Evolutionary conservation across 2,329 filamentous ascomycete genomes (phyloP).

Genomic region (Aspergillus novofumigatus): DNA sequence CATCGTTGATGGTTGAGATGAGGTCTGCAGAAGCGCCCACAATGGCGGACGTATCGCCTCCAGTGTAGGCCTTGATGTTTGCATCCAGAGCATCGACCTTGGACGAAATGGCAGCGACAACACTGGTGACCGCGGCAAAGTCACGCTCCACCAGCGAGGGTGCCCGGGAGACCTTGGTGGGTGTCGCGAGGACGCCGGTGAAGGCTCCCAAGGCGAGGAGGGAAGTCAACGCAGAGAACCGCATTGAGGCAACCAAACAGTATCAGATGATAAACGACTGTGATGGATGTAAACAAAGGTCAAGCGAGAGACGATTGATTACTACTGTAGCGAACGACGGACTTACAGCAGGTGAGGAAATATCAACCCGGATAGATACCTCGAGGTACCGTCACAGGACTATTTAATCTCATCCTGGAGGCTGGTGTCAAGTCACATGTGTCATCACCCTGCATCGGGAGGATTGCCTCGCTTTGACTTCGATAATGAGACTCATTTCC

Average conservation of each 20-base stretch:
- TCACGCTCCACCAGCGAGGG: constrained; percentile 12
- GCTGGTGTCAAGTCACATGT: neutral
- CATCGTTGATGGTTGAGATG: constrained; percentile 16
- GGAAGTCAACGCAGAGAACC: constrained; percentile 1
- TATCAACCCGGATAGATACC: neutral
- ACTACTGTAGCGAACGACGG: neutral
- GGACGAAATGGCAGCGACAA: constrained; percentile 10
- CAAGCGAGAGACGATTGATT: neutral
- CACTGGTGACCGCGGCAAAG: constrained; percentile 10
- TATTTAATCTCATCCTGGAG: neutral
- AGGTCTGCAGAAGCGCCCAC: constrained; percentile 13
- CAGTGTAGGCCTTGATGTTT: constrained; percentile 18
- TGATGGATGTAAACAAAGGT: neutral
- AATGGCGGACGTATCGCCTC: constrained; percentile 13
- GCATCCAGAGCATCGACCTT: constrained; percentile 14
- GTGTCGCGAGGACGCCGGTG: constrained; percentile 9
- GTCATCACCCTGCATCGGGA: neutral
- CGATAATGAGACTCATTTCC: neutral
- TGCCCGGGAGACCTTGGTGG: constrained; percentile 5
- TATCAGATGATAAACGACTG: neutral
- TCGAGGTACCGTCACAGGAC: neutral
- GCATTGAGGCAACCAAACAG: neutral
- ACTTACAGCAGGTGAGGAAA: neutral
- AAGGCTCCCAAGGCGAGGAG: constrained; percentile 10
- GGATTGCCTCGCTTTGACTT: neutral